phyloP scores from a whole-genome alignment of 2,329 filamentous ascomycete genomes.

The Pseudogymnoascus sp. region DNA sequence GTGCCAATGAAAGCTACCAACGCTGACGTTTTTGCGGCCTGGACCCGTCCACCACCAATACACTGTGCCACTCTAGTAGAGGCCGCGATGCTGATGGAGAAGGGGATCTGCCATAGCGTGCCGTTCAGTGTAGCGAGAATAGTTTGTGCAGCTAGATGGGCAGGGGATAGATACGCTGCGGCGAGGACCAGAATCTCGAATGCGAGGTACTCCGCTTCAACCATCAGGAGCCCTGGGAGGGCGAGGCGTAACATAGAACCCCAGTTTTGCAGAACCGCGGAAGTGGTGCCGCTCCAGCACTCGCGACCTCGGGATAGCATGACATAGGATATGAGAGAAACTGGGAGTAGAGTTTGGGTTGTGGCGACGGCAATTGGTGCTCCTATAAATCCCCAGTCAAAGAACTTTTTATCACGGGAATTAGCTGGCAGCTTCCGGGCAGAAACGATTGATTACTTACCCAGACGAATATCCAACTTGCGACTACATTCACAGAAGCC shows the following conservation, averaged over 20 bases:
- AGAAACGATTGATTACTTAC: too few species aligned
- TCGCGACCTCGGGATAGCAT: conserved; percentile 30
- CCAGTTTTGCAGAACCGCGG: conserved; percentile 62
- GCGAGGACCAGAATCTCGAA: conserved; percentile 80
- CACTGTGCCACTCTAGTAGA: conserved; percentile 82
- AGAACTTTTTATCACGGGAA: too few species aligned
- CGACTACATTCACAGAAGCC: too few species aligned
- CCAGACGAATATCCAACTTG: too few species aligned
- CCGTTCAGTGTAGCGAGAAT: conserved; percentile 71
- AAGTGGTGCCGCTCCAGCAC: conserved; percentile 70
- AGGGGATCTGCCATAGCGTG: conserved; percentile 80
- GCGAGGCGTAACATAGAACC: conserved; percentile 74
- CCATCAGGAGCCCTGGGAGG: conserved; percentile 80
- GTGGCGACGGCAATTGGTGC: too few species aligned
- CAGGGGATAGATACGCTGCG: conserved; percentile 67
- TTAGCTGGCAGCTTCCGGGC: too few species aligned
- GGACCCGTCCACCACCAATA: conserved; percentile 72
- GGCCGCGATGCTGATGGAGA: conserved; percentile 77
- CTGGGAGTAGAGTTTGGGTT: too few species aligned
- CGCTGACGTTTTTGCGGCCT: conserved; percentile 69
- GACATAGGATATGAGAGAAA: too few species aligned
- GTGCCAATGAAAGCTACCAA: conserved; percentile 48
- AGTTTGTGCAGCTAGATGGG: conserved; percentile 74
- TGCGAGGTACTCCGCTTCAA: conserved; percentile 80
- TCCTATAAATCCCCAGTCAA: too few species aligned